Evolutionary conservation across 2,329 filamentous ascomycete species (phyloP), one percentile per base, ranked within the genome.

Genomic region (Arthrinium phaeospermum): DNA sequence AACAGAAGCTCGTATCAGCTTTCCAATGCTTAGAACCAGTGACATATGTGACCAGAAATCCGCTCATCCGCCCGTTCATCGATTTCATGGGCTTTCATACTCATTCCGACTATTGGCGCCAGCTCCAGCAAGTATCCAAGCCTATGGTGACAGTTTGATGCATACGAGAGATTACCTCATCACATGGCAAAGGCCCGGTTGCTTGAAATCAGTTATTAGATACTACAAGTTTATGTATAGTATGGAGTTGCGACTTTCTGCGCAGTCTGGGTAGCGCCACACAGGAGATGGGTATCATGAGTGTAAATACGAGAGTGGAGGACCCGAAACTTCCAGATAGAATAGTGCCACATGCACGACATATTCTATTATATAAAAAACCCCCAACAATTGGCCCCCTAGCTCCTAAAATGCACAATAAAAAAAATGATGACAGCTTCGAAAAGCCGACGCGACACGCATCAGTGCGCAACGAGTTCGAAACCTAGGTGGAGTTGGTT

Each of bases 401-500:
- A 34, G 69, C 53, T 71, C 69, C 69, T 46, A 44, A 45, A 67
- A 70, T 70, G 69, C 69, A 41, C 7, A 19, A 64, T 64, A 34
- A 46, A 61, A 47, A 37, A 24, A n/a, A 22, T 7, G 5, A 10
- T 41, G 10, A 41, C 64, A 19, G 13, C n/a, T 30, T 45, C 37
- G 16, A 45, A 67, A 64, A 61, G 34, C 24, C 24, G 45, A 70
- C n/a, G 53, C 3, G 57, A 41, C 30, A 47, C 12, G 3, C 16
- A 47, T 47, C 5, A 24, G 30, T 47, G 16, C n/a, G n/a, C 19
- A 14, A n/a, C 22, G 34, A 13, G 34, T 64, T 41, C 0, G 37
- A 4, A 34, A 4, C 46, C 24, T 75, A 79, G 69, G 70, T 53
- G 64, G 86, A 85, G 71, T 87, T 88, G 1, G 87, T 88, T 27